Percentiles rank a stretch among this genome's conserved stretches.
Conservation (phyloP, 169 alveolate genomes). For the Plasmodium ovale region DNA sequence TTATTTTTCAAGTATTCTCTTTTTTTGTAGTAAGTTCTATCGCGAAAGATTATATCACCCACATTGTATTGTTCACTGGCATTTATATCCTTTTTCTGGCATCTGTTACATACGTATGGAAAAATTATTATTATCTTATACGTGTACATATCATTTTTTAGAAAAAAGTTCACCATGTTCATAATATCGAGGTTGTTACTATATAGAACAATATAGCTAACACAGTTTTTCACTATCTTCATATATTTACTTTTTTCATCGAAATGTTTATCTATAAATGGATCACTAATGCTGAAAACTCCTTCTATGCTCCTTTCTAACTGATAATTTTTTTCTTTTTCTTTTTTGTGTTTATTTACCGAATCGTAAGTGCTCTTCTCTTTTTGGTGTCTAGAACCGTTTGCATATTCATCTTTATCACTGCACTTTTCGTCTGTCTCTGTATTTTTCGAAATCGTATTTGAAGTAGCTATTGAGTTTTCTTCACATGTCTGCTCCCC, state of each 20-base stretch:
- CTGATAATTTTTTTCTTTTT: background rate
- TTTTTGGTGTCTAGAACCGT: too few relatives aligned
- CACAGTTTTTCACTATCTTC: constrained; percentile 51
- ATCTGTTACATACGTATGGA: constrained; percentile 47
- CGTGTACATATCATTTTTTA: constrained; percentile 16
- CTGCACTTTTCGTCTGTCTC: too few relatives aligned
- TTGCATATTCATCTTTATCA: too few relatives aligned
- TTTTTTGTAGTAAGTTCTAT: constrained; percentile 30
- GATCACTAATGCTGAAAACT: constrained; percentile 61
- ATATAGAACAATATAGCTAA: constrained; percentile 45
- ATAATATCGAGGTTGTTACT: constrained; percentile 51
- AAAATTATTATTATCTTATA: constrained; percentile 41
- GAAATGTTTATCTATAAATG: constrained; percentile 46
- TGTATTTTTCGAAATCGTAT: too few relatives aligned
- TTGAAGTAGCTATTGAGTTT: too few relatives aligned
- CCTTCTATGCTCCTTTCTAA: constrained; percentile 25
- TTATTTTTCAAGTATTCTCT: constrained; percentile 22
- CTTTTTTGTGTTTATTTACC: too few relatives aligned
- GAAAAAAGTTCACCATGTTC: constrained; percentile 30
- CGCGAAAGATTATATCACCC: background rate
- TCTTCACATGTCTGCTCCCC: background rate
- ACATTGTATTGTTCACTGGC: background rate
- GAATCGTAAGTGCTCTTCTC: too few relatives aligned
- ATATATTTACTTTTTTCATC: constrained; percentile 50
- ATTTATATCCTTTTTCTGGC: background rate